phyloP scores from a whole-genome alignment of 75 land plant species.

The Sequoiadendron giganteum region DNA sequence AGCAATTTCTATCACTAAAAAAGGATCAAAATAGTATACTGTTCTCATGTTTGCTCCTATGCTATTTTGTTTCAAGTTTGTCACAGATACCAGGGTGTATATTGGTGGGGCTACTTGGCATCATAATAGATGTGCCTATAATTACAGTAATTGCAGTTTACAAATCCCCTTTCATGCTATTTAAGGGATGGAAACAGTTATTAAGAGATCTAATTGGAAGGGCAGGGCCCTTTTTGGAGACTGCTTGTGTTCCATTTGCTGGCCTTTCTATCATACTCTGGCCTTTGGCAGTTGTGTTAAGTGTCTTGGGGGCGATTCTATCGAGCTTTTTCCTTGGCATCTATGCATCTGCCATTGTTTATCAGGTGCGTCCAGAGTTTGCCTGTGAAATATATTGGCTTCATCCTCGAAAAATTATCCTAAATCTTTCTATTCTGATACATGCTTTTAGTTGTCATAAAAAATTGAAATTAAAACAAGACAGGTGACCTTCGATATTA shows the following conservation, averaged over 20 bases:
- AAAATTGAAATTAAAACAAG: neutral
- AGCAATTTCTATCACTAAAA: neutral
- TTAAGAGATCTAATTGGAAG: conserved; percentile 66
- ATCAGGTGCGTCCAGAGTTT: conserved; percentile 57
- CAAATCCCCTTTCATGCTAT: conserved; percentile 88
- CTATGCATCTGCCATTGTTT: conserved; percentile 71
- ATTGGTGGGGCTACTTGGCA: conserved; percentile 53
- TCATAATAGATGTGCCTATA: conserved; percentile 55
- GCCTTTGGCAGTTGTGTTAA: conserved; percentile 74
- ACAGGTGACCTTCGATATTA: neutral
- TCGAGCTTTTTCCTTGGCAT: conserved; percentile 71
- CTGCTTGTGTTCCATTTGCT: conserved; percentile 95
- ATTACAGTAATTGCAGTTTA: conserved; percentile 60
- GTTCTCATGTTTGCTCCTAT: neutral
- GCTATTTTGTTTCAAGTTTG: conserved; percentile 38
- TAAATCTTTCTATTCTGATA: neutral
- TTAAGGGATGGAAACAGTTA: conserved; percentile 85
- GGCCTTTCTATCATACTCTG: conserved; percentile 85
- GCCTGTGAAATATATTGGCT: neutral
- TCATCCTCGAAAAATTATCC: neutral
- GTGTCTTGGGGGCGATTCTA: conserved; percentile 43
- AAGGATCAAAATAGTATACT: neutral
- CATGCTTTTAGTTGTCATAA: neutral
- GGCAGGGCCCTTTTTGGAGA: conserved; percentile 87
- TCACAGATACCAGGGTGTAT: conserved; percentile 61